Evolutionary conservation across 176 grass and related monocot genomes (phyloP).

Genomic region (Rhynchospora tenuis): DNA sequence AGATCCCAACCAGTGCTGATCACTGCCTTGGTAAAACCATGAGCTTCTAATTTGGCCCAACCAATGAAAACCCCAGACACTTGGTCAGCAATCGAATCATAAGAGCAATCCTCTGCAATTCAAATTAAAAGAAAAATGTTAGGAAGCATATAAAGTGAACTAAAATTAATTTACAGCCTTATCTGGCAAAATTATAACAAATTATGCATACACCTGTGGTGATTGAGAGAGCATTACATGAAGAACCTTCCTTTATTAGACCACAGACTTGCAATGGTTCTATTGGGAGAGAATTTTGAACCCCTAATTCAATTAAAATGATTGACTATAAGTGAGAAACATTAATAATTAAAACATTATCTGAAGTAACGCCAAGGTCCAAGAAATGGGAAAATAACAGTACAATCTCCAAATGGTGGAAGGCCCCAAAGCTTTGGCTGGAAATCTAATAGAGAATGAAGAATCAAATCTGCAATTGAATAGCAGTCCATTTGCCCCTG

Average conservation of each 20-base stretch:
- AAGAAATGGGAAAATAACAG: conserved; percentile 18
- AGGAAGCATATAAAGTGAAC: neutral
- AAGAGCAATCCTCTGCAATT: conserved; percentile 43
- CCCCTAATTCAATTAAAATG: conserved; percentile 33
- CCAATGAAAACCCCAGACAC: conserved; percentile 68
- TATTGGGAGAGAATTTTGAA: conserved; percentile 52
- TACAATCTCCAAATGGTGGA: conserved; percentile 85
- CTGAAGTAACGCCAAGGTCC: conserved; percentile 3
- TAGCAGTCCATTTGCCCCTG: conserved; percentile 56
- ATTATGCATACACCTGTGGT: conserved; percentile 36
- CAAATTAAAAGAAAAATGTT: conserved; percentile 4
- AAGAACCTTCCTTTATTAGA: conserved; percentile 24
- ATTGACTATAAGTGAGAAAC: neutral
- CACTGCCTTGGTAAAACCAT: conserved; percentile 42
- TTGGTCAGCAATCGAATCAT: conserved; percentile 67
- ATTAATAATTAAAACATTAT: neutral
- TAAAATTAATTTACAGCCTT: neutral
- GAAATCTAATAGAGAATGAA: conserved; percentile 84
- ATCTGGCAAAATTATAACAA: neutral
- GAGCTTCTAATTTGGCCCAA: conserved; percentile 57
- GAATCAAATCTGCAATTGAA: conserved; percentile 51
- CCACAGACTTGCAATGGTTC: conserved; percentile 47
- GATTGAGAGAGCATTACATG: conserved; percentile 32
- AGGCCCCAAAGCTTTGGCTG: conserved; percentile 71
- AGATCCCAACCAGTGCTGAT: conserved; percentile 68